phyloP scores from a whole-genome alignment of 768 basidiomycete genomes.

The Suillus subaureus region DNA sequence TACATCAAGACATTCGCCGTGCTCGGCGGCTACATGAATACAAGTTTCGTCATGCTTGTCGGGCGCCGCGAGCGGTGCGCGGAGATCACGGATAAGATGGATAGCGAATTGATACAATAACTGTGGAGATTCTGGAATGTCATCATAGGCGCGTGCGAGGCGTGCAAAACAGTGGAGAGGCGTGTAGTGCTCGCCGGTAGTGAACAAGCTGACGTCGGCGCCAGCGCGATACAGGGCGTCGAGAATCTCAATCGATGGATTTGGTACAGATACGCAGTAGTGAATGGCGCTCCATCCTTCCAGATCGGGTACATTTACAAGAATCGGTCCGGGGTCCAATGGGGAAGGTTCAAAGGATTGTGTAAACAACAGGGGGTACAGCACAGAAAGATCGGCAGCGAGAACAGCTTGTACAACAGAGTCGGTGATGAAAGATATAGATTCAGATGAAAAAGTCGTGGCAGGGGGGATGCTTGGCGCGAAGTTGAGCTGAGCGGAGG shows the following conservation, averaged over 20 bases:
- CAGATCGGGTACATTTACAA: constrained; percentile 69
- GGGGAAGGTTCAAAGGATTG: constrained; percentile 46
- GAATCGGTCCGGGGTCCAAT: constrained; percentile 39
- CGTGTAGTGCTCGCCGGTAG: constrained; percentile 61
- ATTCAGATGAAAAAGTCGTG: constrained; percentile 40
- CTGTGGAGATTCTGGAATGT: constrained; percentile 36
- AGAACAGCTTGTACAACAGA: constrained; percentile 57
- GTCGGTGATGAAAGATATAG: constrained; percentile 46
- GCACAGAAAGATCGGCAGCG: constrained; percentile 48
- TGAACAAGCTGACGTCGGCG: constrained; percentile 73
- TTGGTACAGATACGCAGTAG: constrained; percentile 57
- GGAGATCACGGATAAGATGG: constrained; percentile 71
- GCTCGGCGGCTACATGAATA: constrained; percentile 44
- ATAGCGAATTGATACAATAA: constrained; percentile 59
- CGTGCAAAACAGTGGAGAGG: constrained; percentile 68
- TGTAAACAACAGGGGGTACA: constrained; percentile 59
- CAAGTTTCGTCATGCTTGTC: constrained; percentile 76
- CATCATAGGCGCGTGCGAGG: constrained; percentile 34
- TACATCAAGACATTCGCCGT: too few species aligned
- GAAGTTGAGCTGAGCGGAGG: constrained; percentile 16
- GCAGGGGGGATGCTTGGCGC: constrained; percentile 34
- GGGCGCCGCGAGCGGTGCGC: constrained; percentile 65
- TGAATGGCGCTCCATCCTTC: constrained; percentile 78
- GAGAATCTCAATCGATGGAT: constrained; percentile 61
- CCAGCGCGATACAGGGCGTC: constrained; percentile 77